Evolutionary conservation across 495 filamentous ascomycete species (phyloP).

Genomic region (Hypoxylon cercidicola): DNA sequence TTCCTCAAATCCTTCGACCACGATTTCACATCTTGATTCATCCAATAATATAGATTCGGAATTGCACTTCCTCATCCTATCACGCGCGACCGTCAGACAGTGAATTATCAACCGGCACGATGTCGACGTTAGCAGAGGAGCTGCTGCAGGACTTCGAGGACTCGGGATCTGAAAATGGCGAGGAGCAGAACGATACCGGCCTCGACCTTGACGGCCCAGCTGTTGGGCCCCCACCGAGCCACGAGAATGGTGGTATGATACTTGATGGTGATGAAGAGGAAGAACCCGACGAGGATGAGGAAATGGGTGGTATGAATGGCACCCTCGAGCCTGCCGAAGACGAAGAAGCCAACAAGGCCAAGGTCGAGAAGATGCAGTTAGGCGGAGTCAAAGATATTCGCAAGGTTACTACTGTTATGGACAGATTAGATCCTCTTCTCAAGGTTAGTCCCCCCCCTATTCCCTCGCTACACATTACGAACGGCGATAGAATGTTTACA

Average conservation of each 20-base stretch:
- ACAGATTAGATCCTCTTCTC: constrained; percentile 77
- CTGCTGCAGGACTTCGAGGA: constrained; percentile 91
- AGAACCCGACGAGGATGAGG: constrained; percentile 63
- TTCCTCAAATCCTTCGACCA: background rate
- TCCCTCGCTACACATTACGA: constrained; percentile 23
- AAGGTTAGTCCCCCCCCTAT: constrained; percentile 68
- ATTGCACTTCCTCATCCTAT: background rate
- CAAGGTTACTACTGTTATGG: constrained; percentile 78
- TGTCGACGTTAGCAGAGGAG: constrained; percentile 85
- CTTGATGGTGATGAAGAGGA: constrained; percentile 58
- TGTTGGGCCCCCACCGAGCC: constrained; percentile 41
- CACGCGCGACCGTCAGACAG: constrained; percentile 1
- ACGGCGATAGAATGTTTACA: constrained; percentile 58
- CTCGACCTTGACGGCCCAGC: constrained; percentile 43
- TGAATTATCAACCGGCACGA: constrained; percentile 46
- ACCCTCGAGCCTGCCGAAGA: constrained; percentile 64
- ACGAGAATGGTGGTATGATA: constrained; percentile 50
- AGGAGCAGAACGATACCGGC: constrained; percentile 60
- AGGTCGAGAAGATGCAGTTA: constrained; percentile 82
- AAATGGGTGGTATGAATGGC: constrained; percentile 61
- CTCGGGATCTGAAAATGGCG: constrained; percentile 69
- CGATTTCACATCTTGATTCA: background rate
- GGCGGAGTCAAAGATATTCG: constrained; percentile 76
- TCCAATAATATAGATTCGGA: background rate
- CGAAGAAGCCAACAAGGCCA: constrained; percentile 74